Percentiles rank a stretch among this genome's conserved stretches.
phyloP scores from a whole-genome alignment of 106 monocot genomes.

The Xerophyta viscosa region DNA sequence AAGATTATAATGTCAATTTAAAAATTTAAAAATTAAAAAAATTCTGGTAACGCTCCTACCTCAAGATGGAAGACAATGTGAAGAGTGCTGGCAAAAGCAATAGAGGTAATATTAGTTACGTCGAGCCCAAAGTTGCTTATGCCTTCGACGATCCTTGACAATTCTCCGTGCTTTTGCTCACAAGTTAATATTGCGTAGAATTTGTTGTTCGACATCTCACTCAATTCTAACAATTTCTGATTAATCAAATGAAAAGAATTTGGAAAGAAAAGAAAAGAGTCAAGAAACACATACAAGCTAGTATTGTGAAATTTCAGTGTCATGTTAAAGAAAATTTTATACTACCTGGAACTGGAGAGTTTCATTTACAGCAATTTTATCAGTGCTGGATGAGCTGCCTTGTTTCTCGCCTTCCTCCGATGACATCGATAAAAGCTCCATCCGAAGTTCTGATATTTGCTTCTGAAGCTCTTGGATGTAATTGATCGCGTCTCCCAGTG shows the following conservation, averaged over 20 bases:
- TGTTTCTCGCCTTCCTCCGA: slow-evolving; percentile 28
- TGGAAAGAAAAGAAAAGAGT: background rate
- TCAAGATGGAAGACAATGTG: slow-evolving; percentile 28
- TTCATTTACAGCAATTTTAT: slow-evolving; percentile 3
- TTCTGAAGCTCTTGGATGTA: slow-evolving; percentile 55
- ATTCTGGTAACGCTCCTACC: slow-evolving; percentile 23
- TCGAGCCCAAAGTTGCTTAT: slow-evolving; percentile 20
- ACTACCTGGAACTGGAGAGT: slow-evolving; percentile 27
- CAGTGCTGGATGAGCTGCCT: slow-evolving; percentile 16
- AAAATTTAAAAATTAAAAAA: background rate
- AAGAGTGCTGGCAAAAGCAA: slow-evolving; percentile 17
- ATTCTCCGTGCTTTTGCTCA: slow-evolving; percentile 15
- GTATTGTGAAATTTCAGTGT: background rate
- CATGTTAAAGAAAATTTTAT: background rate
- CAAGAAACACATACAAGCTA: background rate
- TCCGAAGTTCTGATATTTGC: slow-evolving; percentile 40
- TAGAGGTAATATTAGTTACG: slow-evolving; percentile 21
- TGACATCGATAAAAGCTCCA: slow-evolving; percentile 25
- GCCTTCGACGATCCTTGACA: slow-evolving; percentile 32
- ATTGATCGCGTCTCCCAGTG: slow-evolving; percentile 63
- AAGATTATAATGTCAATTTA: background rate
- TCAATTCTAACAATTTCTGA: slow-evolving; percentile 35
- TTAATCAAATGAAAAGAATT: background rate
- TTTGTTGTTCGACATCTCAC: slow-evolving; percentile 25
- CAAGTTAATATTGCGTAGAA: slow-evolving; percentile 30